These are phyloP conservation scores for Penicillium coffeae DNA, from an alignment of 495 filamentous ascomycete genomes.

Conservation along the genomic window DNA sequence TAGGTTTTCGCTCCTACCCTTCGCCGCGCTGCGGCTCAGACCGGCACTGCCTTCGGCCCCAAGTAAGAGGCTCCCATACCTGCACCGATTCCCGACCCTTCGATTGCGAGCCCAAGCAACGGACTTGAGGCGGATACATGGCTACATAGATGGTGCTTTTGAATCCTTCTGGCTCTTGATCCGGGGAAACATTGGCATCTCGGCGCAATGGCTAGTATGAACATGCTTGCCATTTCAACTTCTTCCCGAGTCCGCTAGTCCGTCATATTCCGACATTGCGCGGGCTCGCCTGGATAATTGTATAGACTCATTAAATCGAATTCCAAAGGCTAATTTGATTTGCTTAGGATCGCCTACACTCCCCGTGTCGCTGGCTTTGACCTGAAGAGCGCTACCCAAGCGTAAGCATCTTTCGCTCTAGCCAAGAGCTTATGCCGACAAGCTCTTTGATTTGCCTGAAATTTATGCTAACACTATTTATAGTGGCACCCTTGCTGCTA, in stretches of 20 bases:
- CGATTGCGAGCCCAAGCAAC: neutral
- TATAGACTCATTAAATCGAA: neutral
- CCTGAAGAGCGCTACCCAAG: conserved; percentile 35
- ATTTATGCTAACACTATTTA: conserved; percentile 10
- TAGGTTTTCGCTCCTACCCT: conserved; percentile 42
- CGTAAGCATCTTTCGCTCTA: conserved; percentile 40
- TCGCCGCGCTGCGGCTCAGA: conserved; percentile 42
- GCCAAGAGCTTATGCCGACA: neutral
- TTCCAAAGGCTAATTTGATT: conserved; percentile 8
- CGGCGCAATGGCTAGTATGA: too few relatives aligned
- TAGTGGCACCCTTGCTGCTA: conserved; percentile 51
- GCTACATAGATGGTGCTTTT: neutral
- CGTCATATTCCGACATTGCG: neutral
- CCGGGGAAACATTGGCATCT: too few relatives aligned
- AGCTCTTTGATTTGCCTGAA: neutral
- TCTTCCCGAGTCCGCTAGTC: neutral
- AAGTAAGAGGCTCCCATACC: conserved; percentile 35
- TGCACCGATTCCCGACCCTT: neutral
- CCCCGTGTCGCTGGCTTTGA: conserved; percentile 51
- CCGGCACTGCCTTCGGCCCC: conserved; percentile 37
- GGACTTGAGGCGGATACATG: neutral
- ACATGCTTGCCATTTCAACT: too few relatives aligned
- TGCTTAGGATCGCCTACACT: conserved; percentile 47
- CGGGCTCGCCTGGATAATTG: neutral
- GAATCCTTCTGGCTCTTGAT: neutral